phyloP scores from a whole-genome alignment of 2,329 filamentous ascomycete genomes.

The Ceratocystis ficicola region DNA sequence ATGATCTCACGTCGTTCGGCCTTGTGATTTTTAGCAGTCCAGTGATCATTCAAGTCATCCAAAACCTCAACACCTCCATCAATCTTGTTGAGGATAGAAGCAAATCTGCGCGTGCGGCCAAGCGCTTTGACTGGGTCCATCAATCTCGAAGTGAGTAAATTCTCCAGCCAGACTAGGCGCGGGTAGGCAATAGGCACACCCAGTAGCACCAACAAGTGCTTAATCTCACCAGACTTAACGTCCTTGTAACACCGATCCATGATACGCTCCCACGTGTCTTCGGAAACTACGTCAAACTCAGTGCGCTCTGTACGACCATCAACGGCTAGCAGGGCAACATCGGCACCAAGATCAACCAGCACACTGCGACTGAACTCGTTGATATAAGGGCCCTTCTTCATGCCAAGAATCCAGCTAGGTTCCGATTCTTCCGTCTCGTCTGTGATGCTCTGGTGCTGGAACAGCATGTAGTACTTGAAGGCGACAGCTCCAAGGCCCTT shows the following conservation, averaged over 20 bases:
- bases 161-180: slow-evolving; percentile 58
- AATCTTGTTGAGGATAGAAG: slow-evolving; percentile 72
- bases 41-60: slow-evolving; percentile 90
- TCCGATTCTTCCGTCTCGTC: slow-evolving; percentile 73
- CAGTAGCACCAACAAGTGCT: slow-evolving; percentile 78
- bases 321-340: slow-evolving; percentile 70
- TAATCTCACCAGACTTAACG: slow-evolving; percentile 69
- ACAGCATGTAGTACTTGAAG: slow-evolving; percentile 98
- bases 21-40: slow-evolving; percentile 94
- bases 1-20: slow-evolving; percentile 75
- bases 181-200: slow-evolving; percentile 78
- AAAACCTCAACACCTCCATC: slow-evolving; percentile 85
- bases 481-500: slow-evolving; percentile 79
- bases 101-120: slow-evolving; percentile 67
- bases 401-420: slow-evolving; percentile 81
- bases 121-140: slow-evolving; percentile 86
- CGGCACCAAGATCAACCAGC: slow-evolving; percentile 70
- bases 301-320: slow-evolving; percentile 88
- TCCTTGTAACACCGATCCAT: slow-evolving; percentile 78
- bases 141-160: slow-evolving; percentile 60
- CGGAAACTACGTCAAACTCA: slow-evolving; percentile 64
- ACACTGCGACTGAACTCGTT: slow-evolving; percentile 71
- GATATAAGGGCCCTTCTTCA: slow-evolving; percentile 77
- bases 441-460: slow-evolving; percentile 83
- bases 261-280: slow-evolving; percentile 72